These are phyloP conservation scores for Thalassiosira hispida DNA, from an alignment of 352 stramenopile genomes.

Conservation along the genomic window DNA sequence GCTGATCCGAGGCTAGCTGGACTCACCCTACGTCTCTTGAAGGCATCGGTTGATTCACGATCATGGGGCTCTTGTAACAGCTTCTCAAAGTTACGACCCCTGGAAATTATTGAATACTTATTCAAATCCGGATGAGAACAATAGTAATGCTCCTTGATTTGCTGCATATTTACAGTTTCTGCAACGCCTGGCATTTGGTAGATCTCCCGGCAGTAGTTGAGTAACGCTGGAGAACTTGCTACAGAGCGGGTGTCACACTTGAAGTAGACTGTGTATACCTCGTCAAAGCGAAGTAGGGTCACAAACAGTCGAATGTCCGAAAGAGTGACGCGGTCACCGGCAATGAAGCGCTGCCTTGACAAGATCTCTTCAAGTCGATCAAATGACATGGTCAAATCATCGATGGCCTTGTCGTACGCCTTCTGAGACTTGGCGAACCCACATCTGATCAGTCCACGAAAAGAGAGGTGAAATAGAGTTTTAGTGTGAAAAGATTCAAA, in stretches of 20 bases:
- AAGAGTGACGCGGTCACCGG: constrained; percentile 82
- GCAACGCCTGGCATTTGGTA: constrained; percentile 92
- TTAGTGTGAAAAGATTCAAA: neutral
- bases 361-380: constrained; percentile 88
- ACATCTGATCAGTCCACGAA: constrained; percentile 41
- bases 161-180: constrained; percentile 92
- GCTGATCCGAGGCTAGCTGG: too few relatives aligned
- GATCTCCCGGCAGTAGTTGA: constrained; percentile 89
- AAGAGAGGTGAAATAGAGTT: constrained; percentile 35
- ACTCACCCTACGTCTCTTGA: too few relatives aligned
- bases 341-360: constrained; percentile 82
- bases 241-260: constrained; percentile 90
- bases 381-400: constrained; percentile 87
- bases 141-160: constrained; percentile 98
- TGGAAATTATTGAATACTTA: constrained; percentile 91
- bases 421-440: constrained; percentile 87
- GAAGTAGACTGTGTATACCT: constrained; percentile 91
- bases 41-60: too few relatives aligned
- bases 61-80: constrained; percentile 22
- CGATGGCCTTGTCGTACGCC: constrained; percentile 90
- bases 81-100: constrained; percentile 70
- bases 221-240: constrained; percentile 87
- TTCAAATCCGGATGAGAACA: constrained; percentile 93
- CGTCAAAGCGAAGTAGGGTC: constrained; percentile 92
- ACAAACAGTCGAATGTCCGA: constrained; percentile 91